Base-by-base conservation (phyloP, 768 basidiomycete genomes). In the Boletus rubescentipes region DNA sequence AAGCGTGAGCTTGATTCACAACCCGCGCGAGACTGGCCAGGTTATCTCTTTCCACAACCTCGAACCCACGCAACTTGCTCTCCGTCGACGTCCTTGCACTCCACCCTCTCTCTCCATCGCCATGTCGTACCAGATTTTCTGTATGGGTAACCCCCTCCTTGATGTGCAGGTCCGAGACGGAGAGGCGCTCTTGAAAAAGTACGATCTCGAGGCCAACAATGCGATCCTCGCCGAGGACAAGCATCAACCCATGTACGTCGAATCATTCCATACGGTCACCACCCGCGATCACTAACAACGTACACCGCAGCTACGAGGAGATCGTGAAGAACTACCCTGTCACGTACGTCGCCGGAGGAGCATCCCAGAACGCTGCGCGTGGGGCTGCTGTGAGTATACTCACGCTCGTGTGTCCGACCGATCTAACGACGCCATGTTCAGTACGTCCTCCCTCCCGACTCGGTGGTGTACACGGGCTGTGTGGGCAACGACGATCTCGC, bases 291-390 rank as follows among this genome's bases (percentile, higher is more conserved):
- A 42, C 53, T 49, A 14, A 52, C 16, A 11, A 46, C 0, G 14
- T 45, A 39, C 40, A 0, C 15, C 5, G 31, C 59, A 98, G 95
- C 69, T 99, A 98, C 72, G 88, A 89, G 4, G 93, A 98, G 62
- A 72, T 98, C 58, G 83, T 89, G 42, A 81, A 80, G 54, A 79
- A 92, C 55, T 73, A 89, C 71, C 63, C 87, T 55, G 82, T 93
- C 47, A 87, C 86, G 46, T 99, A 94, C 66, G 95, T 98, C 49
- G 96, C 97, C 49, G 97, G 97, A 55, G 97, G 97, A 64, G 96
- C 97, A 29, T 85, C 92, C 29, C 97, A 99, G 72, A 99, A 99
- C 67, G 85, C 95, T 65, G 95, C 96, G 52, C 90, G 97, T 46
- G 95, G 86, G 60, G 97, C 96, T 62, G 94, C 97, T 41, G 96